Conservation (phyloP, 2,329 filamentous ascomycete genomes). For the Penicillium italicum region DNA sequence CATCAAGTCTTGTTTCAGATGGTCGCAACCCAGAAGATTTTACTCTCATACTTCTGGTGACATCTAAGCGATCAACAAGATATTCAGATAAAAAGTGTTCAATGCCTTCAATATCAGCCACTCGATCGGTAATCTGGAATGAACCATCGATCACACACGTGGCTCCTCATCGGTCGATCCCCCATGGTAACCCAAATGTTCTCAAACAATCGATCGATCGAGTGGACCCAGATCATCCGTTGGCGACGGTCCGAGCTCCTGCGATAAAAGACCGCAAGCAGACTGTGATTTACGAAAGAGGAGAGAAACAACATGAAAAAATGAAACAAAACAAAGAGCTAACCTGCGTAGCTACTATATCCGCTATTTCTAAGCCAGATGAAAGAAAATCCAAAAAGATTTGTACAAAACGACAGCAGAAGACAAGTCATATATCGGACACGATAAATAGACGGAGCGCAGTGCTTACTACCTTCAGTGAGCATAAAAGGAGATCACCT, state of each 20-base stretch:
- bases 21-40: background rate
- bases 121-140: background rate
- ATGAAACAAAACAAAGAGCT: background rate
- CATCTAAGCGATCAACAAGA: background rate
- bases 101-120: background rate
- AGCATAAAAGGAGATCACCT: background rate
- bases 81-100: background rate
- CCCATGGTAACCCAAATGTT: background rate
- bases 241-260: slow-evolving; percentile 4
- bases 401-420: background rate
- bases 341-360: background rate
- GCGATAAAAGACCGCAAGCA: background rate
- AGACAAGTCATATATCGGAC: background rate
- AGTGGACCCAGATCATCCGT: background rate
- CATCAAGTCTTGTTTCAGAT: background rate
- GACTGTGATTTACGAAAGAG: background rate
- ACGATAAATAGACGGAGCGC: background rate
- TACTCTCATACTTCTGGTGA: background rate
- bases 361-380: background rate
- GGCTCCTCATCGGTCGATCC: background rate
- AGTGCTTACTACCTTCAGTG: background rate
- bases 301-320: background rate
- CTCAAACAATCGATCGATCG: background rate
- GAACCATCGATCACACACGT: background rate
- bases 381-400: background rate